Evolutionary conservation across 2,329 filamentous ascomycete genomes (phyloP).

Genomic region (Juglanconis sp.): DNA sequence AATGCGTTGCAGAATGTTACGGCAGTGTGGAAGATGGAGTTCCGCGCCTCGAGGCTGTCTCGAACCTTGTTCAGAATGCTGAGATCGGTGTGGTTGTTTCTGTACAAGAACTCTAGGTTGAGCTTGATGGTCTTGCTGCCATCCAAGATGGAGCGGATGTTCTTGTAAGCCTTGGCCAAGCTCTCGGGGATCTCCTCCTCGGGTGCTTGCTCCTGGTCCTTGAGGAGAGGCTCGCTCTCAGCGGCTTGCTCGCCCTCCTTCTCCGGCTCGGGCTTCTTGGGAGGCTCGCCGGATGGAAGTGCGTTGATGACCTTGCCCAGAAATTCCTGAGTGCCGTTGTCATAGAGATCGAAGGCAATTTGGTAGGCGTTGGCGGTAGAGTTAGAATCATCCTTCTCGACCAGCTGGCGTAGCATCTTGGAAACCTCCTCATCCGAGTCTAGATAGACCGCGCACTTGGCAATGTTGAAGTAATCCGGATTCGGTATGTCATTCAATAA

Average conservation of each 20-base stretch:
- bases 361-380: slow-evolving; percentile 89
- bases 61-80: slow-evolving; percentile 94
- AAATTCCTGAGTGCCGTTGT: slow-evolving; percentile 98
- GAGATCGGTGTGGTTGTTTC: slow-evolving; percentile 90
- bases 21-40: slow-evolving; percentile 97
- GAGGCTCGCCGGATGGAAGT: slow-evolving; percentile 57
- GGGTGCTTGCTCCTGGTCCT: slow-evolving; percentile 50
- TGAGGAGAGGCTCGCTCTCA: slow-evolving; percentile 48
- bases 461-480: slow-evolving; percentile 96
- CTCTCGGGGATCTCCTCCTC: slow-evolving; percentile 52
- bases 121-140: slow-evolving; percentile 92
- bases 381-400: slow-evolving; percentile 73
- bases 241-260: slow-evolving; percentile 41
- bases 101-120: slow-evolving; percentile 93
- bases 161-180: slow-evolving; percentile 55
- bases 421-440: slow-evolving; percentile 90
- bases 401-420: slow-evolving; percentile 76
- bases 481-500: slow-evolving; percentile 89
- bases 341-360: slow-evolving; percentile 96
- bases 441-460: slow-evolving; percentile 94
- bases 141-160: slow-evolving; percentile 69
- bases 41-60: slow-evolving; percentile 87
- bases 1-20: slow-evolving; percentile 98
- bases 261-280: slow-evolving; percentile 40
- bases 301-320: slow-evolving; percentile 82